A percentile compares a stretch with the other conserved stretches of the same genome.
Conservation (phyloP, 2,329 filamentous ascomycete genomes). For the Botryosphaeria agaves region DNA sequence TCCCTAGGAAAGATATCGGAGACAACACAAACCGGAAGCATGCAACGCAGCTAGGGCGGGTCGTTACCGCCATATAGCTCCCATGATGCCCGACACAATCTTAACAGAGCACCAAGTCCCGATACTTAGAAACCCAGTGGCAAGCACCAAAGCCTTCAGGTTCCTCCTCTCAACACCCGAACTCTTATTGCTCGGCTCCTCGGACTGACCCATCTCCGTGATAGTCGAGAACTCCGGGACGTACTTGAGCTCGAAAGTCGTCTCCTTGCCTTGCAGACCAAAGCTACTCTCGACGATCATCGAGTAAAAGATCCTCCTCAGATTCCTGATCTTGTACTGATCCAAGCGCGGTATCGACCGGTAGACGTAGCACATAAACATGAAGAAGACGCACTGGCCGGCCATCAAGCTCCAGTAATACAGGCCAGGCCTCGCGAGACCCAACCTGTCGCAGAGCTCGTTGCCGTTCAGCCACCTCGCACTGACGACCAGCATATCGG, state of each 20-base stretch:
- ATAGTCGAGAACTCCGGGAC: constrained; percentile 37
- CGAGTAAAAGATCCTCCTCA: constrained; percentile 37
- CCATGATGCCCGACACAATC: constrained; percentile 1
- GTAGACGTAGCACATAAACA: constrained; percentile 34
- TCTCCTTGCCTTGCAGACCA: constrained; percentile 43
- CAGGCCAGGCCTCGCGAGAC: constrained; percentile 34
- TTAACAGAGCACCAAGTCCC: constrained; percentile 9
- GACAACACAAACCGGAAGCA: not conserved
- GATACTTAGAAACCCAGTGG: constrained; percentile 12
- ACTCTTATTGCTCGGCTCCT: constrained; percentile 18
- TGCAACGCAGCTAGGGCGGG: not conserved
- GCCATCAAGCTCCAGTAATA: constrained; percentile 44
- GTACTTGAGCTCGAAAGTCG: constrained; percentile 55
- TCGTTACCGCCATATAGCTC: not conserved
- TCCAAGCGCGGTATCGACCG: constrained; percentile 32
- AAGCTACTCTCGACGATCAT: constrained; percentile 46
- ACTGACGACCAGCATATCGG: constrained; percentile 49
- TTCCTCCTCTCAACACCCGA: constrained; percentile 29
- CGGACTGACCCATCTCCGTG: constrained; percentile 27
- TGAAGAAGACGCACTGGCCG: constrained; percentile 51
- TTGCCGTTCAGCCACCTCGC: constrained; percentile 55
- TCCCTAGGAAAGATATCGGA: too few relatives aligned
- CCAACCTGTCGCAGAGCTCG: constrained; percentile 41
- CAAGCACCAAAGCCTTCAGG: constrained; percentile 26
- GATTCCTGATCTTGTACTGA: constrained; percentile 30